Conservation (phyloP, 306 rosid species). For the Cotoneaster glaucophyllus region DNA sequence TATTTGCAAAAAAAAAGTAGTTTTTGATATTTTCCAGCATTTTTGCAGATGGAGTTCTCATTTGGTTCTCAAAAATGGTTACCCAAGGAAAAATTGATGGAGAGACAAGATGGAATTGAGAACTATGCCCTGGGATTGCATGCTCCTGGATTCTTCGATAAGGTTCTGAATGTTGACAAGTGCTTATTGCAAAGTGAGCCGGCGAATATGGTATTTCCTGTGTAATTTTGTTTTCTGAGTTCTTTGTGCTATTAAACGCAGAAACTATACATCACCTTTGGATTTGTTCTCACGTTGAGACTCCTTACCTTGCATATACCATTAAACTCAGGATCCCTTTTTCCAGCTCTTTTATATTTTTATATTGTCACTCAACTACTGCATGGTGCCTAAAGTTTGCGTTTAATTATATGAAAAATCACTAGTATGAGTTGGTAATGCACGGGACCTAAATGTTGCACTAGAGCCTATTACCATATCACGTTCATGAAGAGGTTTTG, state of each 20-base stretch:
- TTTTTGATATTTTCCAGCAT: slow-evolving; percentile 12
- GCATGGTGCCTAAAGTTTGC: background rate
- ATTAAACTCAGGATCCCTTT: background rate
- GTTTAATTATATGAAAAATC: background rate
- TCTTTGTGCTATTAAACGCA: background rate
- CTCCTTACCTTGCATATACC: background rate
- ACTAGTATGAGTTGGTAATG: background rate
- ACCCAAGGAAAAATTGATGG: slow-evolving; percentile 49
- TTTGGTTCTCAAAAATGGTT: slow-evolving; percentile 76
- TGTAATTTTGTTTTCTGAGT: background rate
- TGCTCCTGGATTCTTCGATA: slow-evolving; percentile 67
- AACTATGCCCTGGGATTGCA: slow-evolving; percentile 60
- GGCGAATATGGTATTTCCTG: slow-evolving; percentile 59
- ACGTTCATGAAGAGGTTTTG: background rate
- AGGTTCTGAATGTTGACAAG: slow-evolving; percentile 61
- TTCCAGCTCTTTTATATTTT: background rate
- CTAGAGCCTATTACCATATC: background rate
- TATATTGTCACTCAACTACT: background rate
- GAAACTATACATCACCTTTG: background rate
- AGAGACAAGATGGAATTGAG: slow-evolving; percentile 33
- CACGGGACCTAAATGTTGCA: background rate
- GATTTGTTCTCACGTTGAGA: background rate
- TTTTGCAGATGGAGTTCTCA: slow-evolving; percentile 89
- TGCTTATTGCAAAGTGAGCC: slow-evolving; percentile 78
- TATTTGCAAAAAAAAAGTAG: background rate